Conservation (phyloP, 129 eudicot species). For the Pittosporum tobira region DNA sequence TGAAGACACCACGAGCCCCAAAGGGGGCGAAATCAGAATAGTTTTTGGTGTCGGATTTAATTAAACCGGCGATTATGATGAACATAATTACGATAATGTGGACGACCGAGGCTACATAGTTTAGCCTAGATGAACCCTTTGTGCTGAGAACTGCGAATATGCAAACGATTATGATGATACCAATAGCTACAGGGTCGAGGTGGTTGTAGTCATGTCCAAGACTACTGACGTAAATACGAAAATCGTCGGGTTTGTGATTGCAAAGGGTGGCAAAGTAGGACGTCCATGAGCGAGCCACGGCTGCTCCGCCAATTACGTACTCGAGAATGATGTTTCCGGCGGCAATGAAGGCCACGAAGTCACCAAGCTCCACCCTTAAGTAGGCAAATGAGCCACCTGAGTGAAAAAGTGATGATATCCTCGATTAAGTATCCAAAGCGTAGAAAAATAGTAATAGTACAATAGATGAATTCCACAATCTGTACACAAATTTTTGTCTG, state of each 20-base stretch:
- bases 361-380: constrained; percentile 80
- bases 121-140: constrained; percentile 71
- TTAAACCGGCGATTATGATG: constrained; percentile 71
- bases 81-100: constrained; percentile 52
- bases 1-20: constrained; percentile 51
- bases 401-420: background rate
- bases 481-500: background rate
- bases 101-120: constrained; percentile 60
- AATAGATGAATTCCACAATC: background rate
- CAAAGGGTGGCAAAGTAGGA: constrained; percentile 73
- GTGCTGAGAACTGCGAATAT: constrained; percentile 52
- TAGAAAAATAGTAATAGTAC: background rate
- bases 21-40: constrained; percentile 28
- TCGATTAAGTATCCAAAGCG: too few relatives aligned
- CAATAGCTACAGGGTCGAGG: constrained; percentile 78
- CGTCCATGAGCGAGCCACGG: constrained; percentile 92
- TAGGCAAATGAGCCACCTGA: constrained; percentile 91
- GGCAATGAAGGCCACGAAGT: constrained; percentile 71
- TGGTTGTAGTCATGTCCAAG: constrained; percentile 35
- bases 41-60: constrained; percentile 52
- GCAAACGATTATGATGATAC: constrained; percentile 37
- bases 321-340: constrained; percentile 85
- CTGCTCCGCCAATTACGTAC: constrained; percentile 72
- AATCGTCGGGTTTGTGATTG: constrained; percentile 28
- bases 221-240: constrained; percentile 39